phyloP scores from a whole-genome alignment of 2,329 filamentous ascomycete species.

The Rhinocladiella mackenziei region DNA sequence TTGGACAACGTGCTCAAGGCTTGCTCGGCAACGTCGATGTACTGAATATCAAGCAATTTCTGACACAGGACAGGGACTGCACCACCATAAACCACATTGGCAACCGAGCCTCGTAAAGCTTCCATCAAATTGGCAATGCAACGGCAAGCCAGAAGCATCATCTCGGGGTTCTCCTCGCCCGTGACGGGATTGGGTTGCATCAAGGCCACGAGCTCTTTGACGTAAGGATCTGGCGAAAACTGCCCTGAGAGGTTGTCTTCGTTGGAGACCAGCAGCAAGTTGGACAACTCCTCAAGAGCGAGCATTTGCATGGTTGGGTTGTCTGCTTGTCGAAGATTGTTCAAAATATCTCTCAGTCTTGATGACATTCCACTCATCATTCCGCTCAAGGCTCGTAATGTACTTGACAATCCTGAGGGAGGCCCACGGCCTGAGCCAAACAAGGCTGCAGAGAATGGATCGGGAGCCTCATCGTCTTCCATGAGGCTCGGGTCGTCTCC shows the following conservation, averaged over 20 bases:
- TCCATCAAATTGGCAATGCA: conserved; percentile 98
- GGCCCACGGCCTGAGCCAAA: conserved; percentile 63
- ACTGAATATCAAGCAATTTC: conserved; percentile 92
- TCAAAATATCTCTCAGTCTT: conserved; percentile 72
- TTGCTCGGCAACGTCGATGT: conserved; percentile 96
- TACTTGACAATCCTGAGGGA: conserved; percentile 67
- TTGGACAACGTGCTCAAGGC: conserved; percentile 94
- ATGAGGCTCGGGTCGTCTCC: conserved; percentile 51
- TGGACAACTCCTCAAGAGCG: conserved; percentile 86
- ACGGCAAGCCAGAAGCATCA: conserved; percentile 94
- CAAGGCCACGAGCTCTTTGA: conserved; percentile 85
- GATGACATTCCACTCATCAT: conserved; percentile 84
- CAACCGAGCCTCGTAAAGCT: conserved; percentile 83
- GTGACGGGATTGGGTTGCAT: conserved; percentile 83
- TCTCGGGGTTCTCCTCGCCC: conserved; percentile 86
- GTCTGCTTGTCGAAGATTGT: conserved; percentile 74
- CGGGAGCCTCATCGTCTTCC: conserved; percentile 58
- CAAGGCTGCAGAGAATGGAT: conserved; percentile 57
- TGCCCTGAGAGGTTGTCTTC: conserved; percentile 95
- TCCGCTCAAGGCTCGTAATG: conserved; percentile 79
- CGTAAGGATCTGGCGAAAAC: conserved; percentile 88
- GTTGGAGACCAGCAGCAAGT: conserved; percentile 88
- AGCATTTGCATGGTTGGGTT: conserved; percentile 85
- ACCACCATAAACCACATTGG: conserved; percentile 95
- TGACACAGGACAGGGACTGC: conserved; percentile 92